These are phyloP conservation scores for Huntiella abstrusa DNA, from an alignment of 2,329 filamentous ascomycete species.

Conservation along the genomic window DNA sequence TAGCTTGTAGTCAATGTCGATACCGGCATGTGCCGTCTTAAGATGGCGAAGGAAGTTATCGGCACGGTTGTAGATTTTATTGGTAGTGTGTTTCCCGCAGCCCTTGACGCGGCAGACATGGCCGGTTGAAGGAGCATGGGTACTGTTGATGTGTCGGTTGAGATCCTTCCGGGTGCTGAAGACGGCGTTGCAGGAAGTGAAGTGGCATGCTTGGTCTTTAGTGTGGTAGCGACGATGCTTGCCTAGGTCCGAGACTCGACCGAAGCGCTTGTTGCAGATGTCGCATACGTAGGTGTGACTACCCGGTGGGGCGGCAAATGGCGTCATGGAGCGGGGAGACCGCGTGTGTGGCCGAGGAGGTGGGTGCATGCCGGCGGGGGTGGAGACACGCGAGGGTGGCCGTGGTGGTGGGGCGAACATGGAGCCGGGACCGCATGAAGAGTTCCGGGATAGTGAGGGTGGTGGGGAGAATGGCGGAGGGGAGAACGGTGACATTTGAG, in stretches of 20 bases:
- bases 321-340: slow-evolving; percentile 5
- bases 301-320: slow-evolving; percentile 3
- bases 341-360: background rate
- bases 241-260: slow-evolving; percentile 9
- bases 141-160: slow-evolving; percentile 14
- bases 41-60: slow-evolving; percentile 16
- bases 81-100: slow-evolving; percentile 15
- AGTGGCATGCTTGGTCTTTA: slow-evolving; percentile 13
- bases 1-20: slow-evolving; percentile 7
- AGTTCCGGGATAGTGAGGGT: background rate
- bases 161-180: slow-evolving; percentile 16
- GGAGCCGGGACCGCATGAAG: too few relatives aligned
- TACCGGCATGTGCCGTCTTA: slow-evolving; percentile 13
- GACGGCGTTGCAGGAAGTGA: slow-evolving; percentile 12
- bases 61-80: slow-evolving; percentile 15
- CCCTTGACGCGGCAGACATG: slow-evolving; percentile 15
- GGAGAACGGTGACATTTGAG: background rate
- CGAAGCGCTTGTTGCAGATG: slow-evolving; percentile 9
- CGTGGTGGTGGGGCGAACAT: too few relatives aligned
- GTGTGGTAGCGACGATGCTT: slow-evolving; percentile 15
- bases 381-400: background rate
- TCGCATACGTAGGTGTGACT: slow-evolving; percentile 5
- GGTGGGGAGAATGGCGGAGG: background rate
- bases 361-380: background rate
- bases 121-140: slow-evolving; percentile 11